Evolutionary conservation across 2,329 filamentous ascomycete genomes (phyloP).

Genomic region (Capronia coronata): DNA sequence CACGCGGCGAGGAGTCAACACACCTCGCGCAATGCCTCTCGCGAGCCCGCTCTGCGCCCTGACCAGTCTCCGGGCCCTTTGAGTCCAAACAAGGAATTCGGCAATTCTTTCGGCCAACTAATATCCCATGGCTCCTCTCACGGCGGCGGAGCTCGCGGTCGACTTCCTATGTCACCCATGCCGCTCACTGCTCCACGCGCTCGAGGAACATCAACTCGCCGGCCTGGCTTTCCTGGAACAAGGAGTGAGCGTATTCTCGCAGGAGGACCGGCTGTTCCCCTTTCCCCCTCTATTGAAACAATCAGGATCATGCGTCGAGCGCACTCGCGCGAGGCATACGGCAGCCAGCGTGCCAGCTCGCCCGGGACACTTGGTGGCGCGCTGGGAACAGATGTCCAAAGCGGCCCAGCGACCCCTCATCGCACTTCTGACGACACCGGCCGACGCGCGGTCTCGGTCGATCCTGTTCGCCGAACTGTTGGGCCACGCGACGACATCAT

Average conservation of each 20-base stretch:
- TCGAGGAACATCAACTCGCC: too few species aligned
- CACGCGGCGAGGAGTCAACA: constrained; percentile 2
- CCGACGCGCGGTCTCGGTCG: constrained; percentile 20
- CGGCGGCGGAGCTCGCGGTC: too few species aligned
- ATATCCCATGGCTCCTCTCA: too few species aligned
- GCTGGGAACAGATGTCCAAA: background rate
- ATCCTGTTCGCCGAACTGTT: constrained; percentile 10
- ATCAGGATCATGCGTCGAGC: background rate
- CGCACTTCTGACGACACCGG: too few species aligned
- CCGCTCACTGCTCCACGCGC: too few species aligned
- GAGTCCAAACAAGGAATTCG: background rate
- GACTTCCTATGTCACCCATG: too few species aligned
- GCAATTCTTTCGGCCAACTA: background rate
- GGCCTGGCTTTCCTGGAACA: too few species aligned
- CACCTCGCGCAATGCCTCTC: background rate
- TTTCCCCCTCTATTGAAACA: background rate
- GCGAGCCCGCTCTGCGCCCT: constrained; percentile 1
- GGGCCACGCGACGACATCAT: constrained; percentile 9
- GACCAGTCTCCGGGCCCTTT: background rate
- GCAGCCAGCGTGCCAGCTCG: background rate
- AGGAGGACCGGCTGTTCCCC: background rate
- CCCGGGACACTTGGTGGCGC: background rate
- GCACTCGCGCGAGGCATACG: constrained; percentile 6
- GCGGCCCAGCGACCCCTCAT: background rate
- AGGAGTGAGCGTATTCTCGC: background rate